phyloP scores from a whole-genome alignment of 129 eudicot species.

The Heracleum sosnowskyi region DNA sequence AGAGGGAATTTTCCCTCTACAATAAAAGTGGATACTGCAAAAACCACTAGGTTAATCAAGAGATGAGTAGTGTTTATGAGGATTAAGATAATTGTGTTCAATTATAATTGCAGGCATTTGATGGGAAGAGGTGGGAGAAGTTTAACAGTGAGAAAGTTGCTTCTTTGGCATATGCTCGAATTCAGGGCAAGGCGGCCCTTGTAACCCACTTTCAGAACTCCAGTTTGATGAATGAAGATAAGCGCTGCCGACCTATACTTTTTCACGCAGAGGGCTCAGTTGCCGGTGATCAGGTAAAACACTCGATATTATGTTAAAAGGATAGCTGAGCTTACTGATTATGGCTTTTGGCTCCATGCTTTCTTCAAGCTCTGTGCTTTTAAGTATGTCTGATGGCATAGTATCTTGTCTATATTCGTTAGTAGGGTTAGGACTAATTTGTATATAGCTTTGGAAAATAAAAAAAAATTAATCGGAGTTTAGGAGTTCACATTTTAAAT shows the following conservation, averaged over 20 bases:
- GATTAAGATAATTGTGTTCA: not conserved
- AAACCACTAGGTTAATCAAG: not conserved
- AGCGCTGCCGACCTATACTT: constrained; percentile 87
- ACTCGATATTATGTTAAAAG: not conserved
- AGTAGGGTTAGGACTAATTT: not conserved
- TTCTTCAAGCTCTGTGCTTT: not conserved
- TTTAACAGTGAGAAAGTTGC: constrained; percentile 95
- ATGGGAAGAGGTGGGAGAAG: constrained; percentile 95
- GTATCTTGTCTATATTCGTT: not conserved
- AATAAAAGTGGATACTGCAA: not conserved
- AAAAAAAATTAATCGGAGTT: not conserved
- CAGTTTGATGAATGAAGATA: constrained; percentile 93
- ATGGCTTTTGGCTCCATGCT: not conserved
- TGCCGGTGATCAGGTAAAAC: constrained; percentile 56
- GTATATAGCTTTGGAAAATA: not conserved
- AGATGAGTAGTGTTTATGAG: not conserved
- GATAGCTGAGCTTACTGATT: not conserved
- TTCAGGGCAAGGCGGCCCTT: constrained; percentile 83
- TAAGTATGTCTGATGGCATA: not conserved
- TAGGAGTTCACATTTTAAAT: not conserved
- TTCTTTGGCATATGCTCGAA: constrained; percentile 85
- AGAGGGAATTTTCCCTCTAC: not conserved
- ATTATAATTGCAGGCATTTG: constrained; percentile 51
- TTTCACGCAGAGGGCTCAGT: constrained; percentile 59
- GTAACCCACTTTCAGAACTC: constrained; percentile 91